Evolutionary conservation across 768 basidiomycete species (phyloP), one percentile per base, ranked within the genome.

Genomic region (Boletus tomentosulus): DNA sequence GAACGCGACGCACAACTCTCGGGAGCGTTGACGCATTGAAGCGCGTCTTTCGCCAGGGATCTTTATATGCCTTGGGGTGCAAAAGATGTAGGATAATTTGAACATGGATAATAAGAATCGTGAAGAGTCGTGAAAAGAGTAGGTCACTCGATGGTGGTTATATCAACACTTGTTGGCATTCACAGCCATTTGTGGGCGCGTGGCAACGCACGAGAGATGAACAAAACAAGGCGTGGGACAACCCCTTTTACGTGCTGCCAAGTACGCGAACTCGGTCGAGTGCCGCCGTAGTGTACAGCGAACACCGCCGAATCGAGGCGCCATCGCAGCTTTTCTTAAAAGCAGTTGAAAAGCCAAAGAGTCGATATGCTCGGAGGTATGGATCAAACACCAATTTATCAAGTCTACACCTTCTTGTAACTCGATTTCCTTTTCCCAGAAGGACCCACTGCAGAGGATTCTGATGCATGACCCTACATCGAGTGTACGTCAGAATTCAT

Each of bases 31-130:
- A 39, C 63, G 68, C 59, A 58, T 56, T 11, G 54, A 57, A 8
- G n/a, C 44, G 45, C 54, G 58, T 42, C 56, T 47, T 22, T 78
- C 76, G 30, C 76, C 75, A 12, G 81, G 81, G 48, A 83, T 70
- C 57, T 76, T 78, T 51, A 83, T 75, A 51, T 73, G 74, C 57
- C 71, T 73, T 41, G 81, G 81, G 24, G 80, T 78, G 62, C 80
- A 73, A 66, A 82, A 69, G 58, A 83, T 72, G 64, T 82, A 73
- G 38, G 81, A 80, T 16, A 81, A 56, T 55, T 74, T 77, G 73
- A 81, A 72, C 65, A 67, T 67, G 50, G 3, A 24, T 19, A 13
- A 16, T 34, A 30, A 13, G 11, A 30, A 15, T 7, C 15, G 22
- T 47, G 4, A 16, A 3, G 15, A 24, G 39, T 27, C n/a, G 30